Conservation (phyloP, 2,329 filamentous ascomycete species). For the Epichloe sibirici region DNA sequence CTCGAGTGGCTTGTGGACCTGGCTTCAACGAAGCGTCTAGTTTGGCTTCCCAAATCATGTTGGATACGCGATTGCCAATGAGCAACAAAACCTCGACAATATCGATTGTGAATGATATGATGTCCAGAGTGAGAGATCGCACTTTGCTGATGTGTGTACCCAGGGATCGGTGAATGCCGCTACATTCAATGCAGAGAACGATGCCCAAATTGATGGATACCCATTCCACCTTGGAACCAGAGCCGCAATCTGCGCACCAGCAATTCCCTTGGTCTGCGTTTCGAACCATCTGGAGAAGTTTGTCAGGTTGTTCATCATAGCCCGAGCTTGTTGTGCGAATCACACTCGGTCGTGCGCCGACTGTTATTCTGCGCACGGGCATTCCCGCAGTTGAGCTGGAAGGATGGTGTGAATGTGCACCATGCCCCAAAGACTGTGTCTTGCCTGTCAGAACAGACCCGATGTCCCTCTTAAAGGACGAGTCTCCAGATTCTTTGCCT, state of each 20-base stretch:
- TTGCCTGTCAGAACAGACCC: slow-evolving; percentile 90
- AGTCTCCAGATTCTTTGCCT: slow-evolving; percentile 28
- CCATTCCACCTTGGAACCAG: slow-evolving; percentile 90
- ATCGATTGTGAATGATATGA: slow-evolving; percentile 91
- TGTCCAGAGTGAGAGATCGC: slow-evolving; percentile 86
- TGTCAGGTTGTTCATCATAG: slow-evolving; percentile 74
- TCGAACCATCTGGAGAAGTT: slow-evolving; percentile 73
- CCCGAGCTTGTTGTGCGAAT: slow-evolving; percentile 55
- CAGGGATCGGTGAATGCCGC: slow-evolving; percentile 88
- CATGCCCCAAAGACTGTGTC: slow-evolving; percentile 55
- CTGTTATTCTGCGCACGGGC: slow-evolving; percentile 76
- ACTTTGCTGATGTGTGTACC: slow-evolving; percentile 98
- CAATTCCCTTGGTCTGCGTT: slow-evolving; percentile 87
- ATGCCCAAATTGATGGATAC: slow-evolving; percentile 97
- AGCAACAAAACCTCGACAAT: slow-evolving; percentile 88
- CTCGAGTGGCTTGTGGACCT: slow-evolving; percentile 63
- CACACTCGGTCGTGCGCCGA: slow-evolving; percentile 72
- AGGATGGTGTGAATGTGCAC: slow-evolving; percentile 37
- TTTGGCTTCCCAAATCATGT: slow-evolving; percentile 90
- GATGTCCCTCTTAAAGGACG: slow-evolving; percentile 68
- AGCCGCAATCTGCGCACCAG: slow-evolving; percentile 90
- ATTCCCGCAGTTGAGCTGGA: slow-evolving; percentile 35
- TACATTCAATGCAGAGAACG: slow-evolving; percentile 94
- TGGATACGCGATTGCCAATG: slow-evolving; percentile 87
- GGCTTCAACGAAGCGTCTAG: slow-evolving; percentile 67